Base-by-base conservation (phyloP, 345 rosid genomes). In the Citrus mangshanensis region DNA sequence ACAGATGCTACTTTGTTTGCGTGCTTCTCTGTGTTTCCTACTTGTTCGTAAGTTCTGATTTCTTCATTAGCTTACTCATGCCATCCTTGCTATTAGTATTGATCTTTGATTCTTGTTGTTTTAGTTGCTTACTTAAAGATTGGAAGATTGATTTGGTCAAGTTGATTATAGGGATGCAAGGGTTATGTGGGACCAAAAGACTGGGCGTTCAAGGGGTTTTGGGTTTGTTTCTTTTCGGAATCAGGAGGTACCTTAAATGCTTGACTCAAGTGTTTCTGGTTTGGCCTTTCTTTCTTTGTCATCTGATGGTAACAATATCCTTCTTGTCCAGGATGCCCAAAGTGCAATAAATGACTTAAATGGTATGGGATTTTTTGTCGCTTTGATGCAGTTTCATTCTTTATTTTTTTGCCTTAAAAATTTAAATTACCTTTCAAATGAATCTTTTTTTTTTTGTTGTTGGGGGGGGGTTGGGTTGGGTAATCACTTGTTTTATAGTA, bases 121-220 rank as follows among this genome's bases (percentile, higher is more conserved):
- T 61, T 40, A 49, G 18, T 27, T 16, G 66, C 66, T 28, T 32
- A 58, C 56, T 54, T 65, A 68, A 37, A 21, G 27, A 63, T 28
- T 30, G 73, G 62, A 77, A 32, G 60, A 32, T 46, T 27, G 24
- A 68, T 69, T 27, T 80, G 25, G 54, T 42, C 34, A 25, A 42
- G 21, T 70, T 69, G 34, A 76, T 84, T 78, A 67, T 79, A 93
- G 98, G 60, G 98, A 93, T 93, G 94, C 96, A 58, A 88, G 95
- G 86, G 99, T 96, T 63, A 96, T 96, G 98, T 94, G 99, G 99
- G 99, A 96, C 84, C 98, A 96, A 80, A 96, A 94, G 88, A 94
- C 99, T 68, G 98, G 98, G 64, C 98, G 98, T 62, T 96, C 99
- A 35, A 93, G 98, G 83, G 99, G 99, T 32, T 94, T 94, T 82